phyloP scores from a whole-genome alignment of 371 early-diverging fungal genomes.

The Polyrhizophydium stewartii region DNA sequence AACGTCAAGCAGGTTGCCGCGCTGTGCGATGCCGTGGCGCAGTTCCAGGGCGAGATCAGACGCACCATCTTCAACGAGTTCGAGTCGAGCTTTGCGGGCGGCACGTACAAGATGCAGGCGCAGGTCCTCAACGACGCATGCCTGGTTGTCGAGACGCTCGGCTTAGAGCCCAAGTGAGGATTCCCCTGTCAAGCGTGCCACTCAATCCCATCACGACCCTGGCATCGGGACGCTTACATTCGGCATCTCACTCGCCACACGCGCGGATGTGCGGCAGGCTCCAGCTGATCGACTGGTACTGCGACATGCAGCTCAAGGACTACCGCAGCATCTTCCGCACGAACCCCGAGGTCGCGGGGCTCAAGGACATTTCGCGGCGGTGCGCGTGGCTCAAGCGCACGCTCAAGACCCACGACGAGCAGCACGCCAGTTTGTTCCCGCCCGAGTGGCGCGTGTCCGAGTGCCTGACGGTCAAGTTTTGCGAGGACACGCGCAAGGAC shows the following conservation, averaged over 20 bases:
- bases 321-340: constrained; percentile 77
- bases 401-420: constrained; percentile 79
- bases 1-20: constrained; percentile 71
- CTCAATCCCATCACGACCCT: background rate
- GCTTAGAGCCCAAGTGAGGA: constrained; percentile 61
- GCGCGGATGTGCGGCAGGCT: constrained; percentile 21
- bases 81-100: constrained; percentile 50
- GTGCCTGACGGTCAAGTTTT: constrained; percentile 68
- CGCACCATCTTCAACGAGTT: constrained; percentile 73
- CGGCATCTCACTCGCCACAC: background rate
- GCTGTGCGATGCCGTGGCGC: constrained; percentile 57
- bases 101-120: constrained; percentile 23
- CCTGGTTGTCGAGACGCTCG: constrained; percentile 69
- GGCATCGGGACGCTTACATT: background rate
- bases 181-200: background rate
- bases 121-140: constrained; percentile 69
- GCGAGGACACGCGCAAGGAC: constrained; percentile 60
- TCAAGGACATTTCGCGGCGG: constrained; percentile 83
- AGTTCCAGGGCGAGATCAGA: constrained; percentile 63
- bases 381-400: constrained; percentile 90
- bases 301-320: constrained; percentile 74
- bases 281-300: constrained; percentile 72
- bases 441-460: constrained; percentile 73
- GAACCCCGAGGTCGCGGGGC: constrained; percentile 77
- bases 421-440: constrained; percentile 79